Percentiles rank a stretch among this genome's conserved stretches.
These are phyloP conservation scores for Hyaloperonospora arabidopsidis DNA, from an alignment of 352 stramenopile species.

Conservation along the genomic window DNA sequence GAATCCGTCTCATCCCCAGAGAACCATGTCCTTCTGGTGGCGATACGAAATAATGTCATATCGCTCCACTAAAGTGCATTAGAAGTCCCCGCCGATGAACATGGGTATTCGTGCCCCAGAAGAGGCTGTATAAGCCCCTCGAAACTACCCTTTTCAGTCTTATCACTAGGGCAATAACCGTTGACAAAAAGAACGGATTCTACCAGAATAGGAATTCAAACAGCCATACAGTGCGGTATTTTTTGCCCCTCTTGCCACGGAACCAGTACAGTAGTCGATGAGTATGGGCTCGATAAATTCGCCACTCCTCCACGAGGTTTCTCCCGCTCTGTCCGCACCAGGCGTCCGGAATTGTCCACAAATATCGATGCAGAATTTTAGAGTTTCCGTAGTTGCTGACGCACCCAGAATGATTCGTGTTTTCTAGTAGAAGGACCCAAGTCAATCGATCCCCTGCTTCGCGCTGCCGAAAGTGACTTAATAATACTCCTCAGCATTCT, in stretches of 20 bases:
- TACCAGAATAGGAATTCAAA: background rate
- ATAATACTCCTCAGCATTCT: background rate
- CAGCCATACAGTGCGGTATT: background rate
- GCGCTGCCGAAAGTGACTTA: background rate
- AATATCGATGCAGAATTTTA: background rate
- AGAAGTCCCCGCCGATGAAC: background rate
- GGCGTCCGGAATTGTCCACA: background rate
- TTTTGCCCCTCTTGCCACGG: background rate
- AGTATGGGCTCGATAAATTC: background rate
- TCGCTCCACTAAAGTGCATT: background rate
- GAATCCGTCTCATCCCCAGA: background rate
- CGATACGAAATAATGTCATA: background rate
- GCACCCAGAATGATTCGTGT: background rate
- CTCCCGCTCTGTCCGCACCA: background rate
- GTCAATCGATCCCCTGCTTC: background rate
- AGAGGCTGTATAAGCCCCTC: background rate
- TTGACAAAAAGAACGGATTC: background rate
- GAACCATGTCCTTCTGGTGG: background rate
- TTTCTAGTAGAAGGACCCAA: background rate
- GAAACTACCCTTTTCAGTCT: background rate
- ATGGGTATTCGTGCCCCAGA: background rate
- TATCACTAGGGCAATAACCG: background rate
- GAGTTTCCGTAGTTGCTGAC: background rate
- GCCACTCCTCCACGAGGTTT: background rate
- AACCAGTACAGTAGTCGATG: background rate